Evolutionary conservation across 1,284 basidiomycete species (phyloP), one percentile per base, ranked within the genome.

Genomic region (Tetrapyrgos nigripes): DNA sequence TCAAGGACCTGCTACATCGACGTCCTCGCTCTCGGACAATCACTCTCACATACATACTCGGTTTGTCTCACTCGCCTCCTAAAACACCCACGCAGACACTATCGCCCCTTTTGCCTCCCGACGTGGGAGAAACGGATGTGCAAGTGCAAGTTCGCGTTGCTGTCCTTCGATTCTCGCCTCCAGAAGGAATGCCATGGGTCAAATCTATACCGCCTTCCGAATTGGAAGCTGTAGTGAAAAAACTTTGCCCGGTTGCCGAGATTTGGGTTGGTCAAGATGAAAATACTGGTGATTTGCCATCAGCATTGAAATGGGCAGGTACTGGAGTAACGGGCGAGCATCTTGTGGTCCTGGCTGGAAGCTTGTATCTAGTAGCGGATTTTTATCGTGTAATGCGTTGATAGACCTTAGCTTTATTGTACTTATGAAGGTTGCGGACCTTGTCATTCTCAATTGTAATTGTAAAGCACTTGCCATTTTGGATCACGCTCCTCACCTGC

Each of bases 121-220:
- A 58, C 50, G 13, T 68, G 51, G 51, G 54, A 10, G 51, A 62
- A 14, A 43, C 52, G 6, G 44, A 58, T 2, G 43, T 77, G 19
- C 55, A 67, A 47, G 68, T 73, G 23, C 75, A 71, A 13, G 43
- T 55, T 40, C 55, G 59, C 51, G 81, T 92, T 23, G 87, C 87
- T 2, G 71, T 85, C 3, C 70, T 93, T 27, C 73, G 74, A 44
- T 90, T 92, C 63, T 84, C 88, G 1, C 85, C 87, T 0, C 91
- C 93, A 0, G 90, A 88, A 13, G 91, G 88, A 4, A 97, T 98
- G 96, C 93, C 95, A 0, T 98, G 96, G 96, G 88, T 97, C 28
- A 81, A 78, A 43, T 76, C 86, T 3, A 87, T 89, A 0, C 70
- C 84, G 2, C 79, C 83, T 2, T 70, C 69, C 2, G 81, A 82